Percentiles rank a stretch among this genome's conserved stretches.
These are phyloP conservation scores for Gleditsia sinensis DNA, from an alignment of 306 rosid species.

Conservation along the genomic window DNA sequence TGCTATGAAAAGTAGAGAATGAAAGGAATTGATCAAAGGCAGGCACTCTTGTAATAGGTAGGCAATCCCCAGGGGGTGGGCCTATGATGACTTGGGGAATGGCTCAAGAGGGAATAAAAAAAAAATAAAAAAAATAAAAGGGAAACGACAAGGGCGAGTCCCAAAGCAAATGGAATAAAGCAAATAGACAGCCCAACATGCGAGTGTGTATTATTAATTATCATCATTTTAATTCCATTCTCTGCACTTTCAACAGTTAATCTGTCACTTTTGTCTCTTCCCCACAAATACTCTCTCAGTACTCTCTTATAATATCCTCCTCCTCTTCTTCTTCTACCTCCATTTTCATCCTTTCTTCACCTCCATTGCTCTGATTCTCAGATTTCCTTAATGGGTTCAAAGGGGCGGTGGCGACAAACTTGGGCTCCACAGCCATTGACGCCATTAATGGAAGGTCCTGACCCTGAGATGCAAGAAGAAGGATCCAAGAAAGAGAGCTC, in stretches of 20 bases:
- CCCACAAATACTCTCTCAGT: constrained; percentile 17
- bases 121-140: not conserved
- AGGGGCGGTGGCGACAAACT: constrained; percentile 60
- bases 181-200: constrained; percentile 81
- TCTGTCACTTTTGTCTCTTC: constrained; percentile 73
- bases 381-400: constrained; percentile 57
- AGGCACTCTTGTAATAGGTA: not conserved
- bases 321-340: constrained; percentile 19
- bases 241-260: constrained; percentile 67
- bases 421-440: constrained; percentile 21
- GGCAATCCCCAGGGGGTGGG: not conserved
- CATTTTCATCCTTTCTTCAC: not conserved
- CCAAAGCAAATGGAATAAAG: constrained; percentile 67
- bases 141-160: constrained; percentile 57
- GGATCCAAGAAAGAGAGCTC: constrained; percentile 7
- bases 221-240: constrained; percentile 39
- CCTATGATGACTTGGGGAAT: constrained; percentile 17
- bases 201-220: constrained; percentile 48
- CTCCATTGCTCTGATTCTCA: not conserved
- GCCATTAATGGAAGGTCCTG: constrained; percentile 16
- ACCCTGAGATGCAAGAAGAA: constrained; percentile 14
- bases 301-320: constrained; percentile 25
- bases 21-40: not conserved
- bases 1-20: not conserved
- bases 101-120: constrained; percentile 32